Base-by-base conservation (phyloP, 2,329 filamentous ascomycete species). In the Phialophora macrospora region DNA sequence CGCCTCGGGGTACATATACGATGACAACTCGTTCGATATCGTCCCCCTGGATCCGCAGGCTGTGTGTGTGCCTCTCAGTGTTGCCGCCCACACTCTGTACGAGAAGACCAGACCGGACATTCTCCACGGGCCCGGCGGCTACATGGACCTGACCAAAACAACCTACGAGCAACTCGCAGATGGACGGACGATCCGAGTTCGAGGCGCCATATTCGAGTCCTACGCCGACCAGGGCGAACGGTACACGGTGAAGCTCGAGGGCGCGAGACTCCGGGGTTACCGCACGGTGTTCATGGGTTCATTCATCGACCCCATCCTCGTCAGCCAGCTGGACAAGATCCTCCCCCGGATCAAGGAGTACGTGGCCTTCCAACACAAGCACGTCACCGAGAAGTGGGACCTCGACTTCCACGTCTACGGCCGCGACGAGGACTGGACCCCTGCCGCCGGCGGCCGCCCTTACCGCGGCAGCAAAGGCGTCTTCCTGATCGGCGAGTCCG, bases 61-160 rank as follows among this genome's bases (percentile, higher is more conserved):
- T 0, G 74, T 74, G 1, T 86, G 84, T 66, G 84, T 80, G 0
- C 78, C 81, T 0, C 62, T 81, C 0, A 81, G 80, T 0, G 83
- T 86, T 0, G 83, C 83, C 0, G 82, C 84, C 0, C 84, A 86
- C 66, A 81, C 82, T 0, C 72, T 86, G 9, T 86, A 86, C 60
- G 84, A 86, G 74, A 86, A 86, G 65, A 77, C 79, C 0, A 71
- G 83, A n/a, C 84, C 84, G 0, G 84, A 86, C 71, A 70, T 81
- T 0, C 70, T 85, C 1, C 66, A 74, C 4, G 84, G 84, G 0
- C 84, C 84, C 0, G 84, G 84, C 0, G 84, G 84, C 0, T 71
- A 74, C 5, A 75, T 86, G 0, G 74, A 82, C 46, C 72, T 85
- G 0, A 74, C 75, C 0, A 52, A 73, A 0, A 75, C 81, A 1